Evolutionary conservation across 805 yeast genomes (phyloP), one percentile per base, ranked within the genome.

Genomic region (Yarrowia sp.): DNA sequence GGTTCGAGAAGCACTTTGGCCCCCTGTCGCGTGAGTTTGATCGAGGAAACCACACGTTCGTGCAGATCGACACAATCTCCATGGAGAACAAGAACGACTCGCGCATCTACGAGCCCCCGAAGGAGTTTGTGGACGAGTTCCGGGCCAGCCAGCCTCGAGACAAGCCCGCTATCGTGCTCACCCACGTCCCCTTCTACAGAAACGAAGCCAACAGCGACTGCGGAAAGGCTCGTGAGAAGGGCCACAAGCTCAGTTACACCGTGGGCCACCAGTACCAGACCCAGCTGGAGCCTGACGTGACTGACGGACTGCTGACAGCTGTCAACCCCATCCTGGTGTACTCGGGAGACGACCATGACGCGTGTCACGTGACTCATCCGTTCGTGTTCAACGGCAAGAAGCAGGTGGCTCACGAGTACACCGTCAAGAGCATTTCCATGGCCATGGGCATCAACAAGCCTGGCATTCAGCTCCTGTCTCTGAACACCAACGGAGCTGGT

Each of bases 271-370:
- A 94, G 71, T 94, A 90, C 72, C 97, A 92, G 73, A 92, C 97
- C 0, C 93, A 89, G n/a, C 78, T 94, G 9, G 87, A 85, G 56
- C 76, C 81, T 29, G 81, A 79, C 1, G 69, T 87, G 4, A 77
- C 93, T 0, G 79, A 82, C 39, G 79, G 82, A 19, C 78, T 94
- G 5, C 73, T 94, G 46, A 68, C 77, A 6, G 76, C 73, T 9
- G 71, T 93, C 0, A 74, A 80, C 47, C 99, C 99, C 0, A 77
- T 77, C 14, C 72, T 85, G 10, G 79, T 88, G 4, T 89, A 91
- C 69, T 84, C 96, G 6, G 99, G 99, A 1, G 99, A 94, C 72
- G 99, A 94, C 72, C 99, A 94, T 75, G 99, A 94, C 72, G 91
- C 90, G 68, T 94, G 99, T 72, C 90, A 88, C 66, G 80, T 87